Evolutionary conservation across 2,329 filamentous ascomycete species (phyloP), one percentile per base, ranked within the genome.

Genomic region (Fusarium sororula): DNA sequence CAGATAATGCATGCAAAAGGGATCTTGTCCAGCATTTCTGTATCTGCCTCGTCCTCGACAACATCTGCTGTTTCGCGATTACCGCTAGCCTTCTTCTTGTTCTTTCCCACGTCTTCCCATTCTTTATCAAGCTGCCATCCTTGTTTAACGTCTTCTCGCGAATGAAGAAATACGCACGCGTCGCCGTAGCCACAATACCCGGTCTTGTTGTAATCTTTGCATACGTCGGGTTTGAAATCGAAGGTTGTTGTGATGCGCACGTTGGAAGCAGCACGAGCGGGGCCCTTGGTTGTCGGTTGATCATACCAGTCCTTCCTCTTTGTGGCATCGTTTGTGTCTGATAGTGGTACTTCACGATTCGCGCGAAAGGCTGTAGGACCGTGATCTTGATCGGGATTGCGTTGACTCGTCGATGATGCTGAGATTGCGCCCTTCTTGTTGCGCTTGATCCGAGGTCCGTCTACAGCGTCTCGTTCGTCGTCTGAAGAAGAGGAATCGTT

Each of bases 71-170:
- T 24, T 7, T 6, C 5, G 20, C 45, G 18, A 47, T 5, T 93
- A 14, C 91, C 92, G 11, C 83, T 86, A 1, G 88, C 24, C 24
- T 26, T 75, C 42, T 89, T 86, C 79, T 90, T 91, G 54, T 89
- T 93, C 79, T 93, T 95, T 17, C 90, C 93, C 7, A 92, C 90
- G 37, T 90, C 92, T 80, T 99, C 96, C 96, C 96, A 99, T 55
- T 98, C 96, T 58, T 90, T 89, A 82, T 99, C 96, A 10, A 99
- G 87, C 81, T 98, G 94, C 96, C 96, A 99, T 6, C 96, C 96
- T 80, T 95, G 93, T 77, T 96, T 94, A 80, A 94, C 93, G 81
- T 94, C 93, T 78, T 94, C 26, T 26, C 26, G 26, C 26, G 26
- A 26, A 6, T 26, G 26, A 7, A 26, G 26, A 26, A 26, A 26